These are phyloP conservation scores for Neoboletus magnificus DNA, from an alignment of 768 basidiomycete species.

Conservation along the genomic window DNA sequence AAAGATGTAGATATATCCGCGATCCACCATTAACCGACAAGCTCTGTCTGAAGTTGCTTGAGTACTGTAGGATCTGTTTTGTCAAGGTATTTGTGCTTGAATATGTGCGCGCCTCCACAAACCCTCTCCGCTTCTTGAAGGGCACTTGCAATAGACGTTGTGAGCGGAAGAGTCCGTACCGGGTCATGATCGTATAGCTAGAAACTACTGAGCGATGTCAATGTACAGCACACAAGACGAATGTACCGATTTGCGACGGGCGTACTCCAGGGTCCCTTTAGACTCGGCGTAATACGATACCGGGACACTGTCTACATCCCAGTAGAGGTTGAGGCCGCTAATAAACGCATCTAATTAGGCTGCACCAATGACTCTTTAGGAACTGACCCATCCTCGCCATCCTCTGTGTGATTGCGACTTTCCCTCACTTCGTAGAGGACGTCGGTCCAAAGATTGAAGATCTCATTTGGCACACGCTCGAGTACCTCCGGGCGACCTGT, in stretches of 20 bases:
- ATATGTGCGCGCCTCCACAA: constrained; percentile 55
- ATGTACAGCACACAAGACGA: background rate
- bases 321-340: constrained; percentile 53
- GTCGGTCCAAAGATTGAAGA: constrained; percentile 86
- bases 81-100: constrained; percentile 58
- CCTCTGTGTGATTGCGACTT: constrained; percentile 39
- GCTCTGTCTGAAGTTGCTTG: constrained; percentile 60
- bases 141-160: constrained; percentile 51
- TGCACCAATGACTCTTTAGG: background rate
- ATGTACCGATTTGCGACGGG: constrained; percentile 69
- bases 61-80: constrained; percentile 74
- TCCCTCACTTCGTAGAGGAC: constrained; percentile 87
- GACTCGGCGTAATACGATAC: constrained; percentile 57
- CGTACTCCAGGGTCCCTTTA: constrained; percentile 70
- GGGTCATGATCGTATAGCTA: constrained; percentile 73
- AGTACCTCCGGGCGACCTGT: constrained; percentile 75
- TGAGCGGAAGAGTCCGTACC: constrained; percentile 64
- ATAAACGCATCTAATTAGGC: background rate
- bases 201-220: constrained; percentile 7
- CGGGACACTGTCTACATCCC: constrained; percentile 67
- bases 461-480: constrained; percentile 64
- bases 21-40: constrained; percentile 23
- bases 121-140: constrained; percentile 61
- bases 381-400: constrained; percentile 38
- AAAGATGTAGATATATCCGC: background rate